Percentiles rank a stretch among this genome's conserved stretches.
These are phyloP conservation scores for Elaeis oleifera DNA, from an alignment of 202 grass and related monocot species.

Conservation along the genomic window DNA sequence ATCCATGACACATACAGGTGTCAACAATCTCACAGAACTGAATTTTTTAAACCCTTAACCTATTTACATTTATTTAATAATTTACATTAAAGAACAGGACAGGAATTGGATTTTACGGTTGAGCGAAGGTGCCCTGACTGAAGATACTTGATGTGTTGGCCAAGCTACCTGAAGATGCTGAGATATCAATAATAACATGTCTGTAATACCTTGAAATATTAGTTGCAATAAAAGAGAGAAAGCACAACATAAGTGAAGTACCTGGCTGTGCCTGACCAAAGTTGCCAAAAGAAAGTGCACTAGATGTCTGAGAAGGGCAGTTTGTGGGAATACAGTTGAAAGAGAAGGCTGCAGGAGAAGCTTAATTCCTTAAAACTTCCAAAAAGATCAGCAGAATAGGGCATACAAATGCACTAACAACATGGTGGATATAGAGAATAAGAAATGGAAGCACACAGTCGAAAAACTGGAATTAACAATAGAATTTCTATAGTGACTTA, in stretches of 20 bases:
- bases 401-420: no score
- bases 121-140: slow-evolving; percentile 35
- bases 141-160: slow-evolving; percentile 27
- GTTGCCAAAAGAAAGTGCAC: slow-evolving; percentile 31
- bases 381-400: background rate
- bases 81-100: slow-evolving; percentile 1
- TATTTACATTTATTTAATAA: background rate
- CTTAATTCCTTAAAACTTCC: background rate
- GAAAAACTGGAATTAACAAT: background rate
- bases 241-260: slow-evolving; percentile 26
- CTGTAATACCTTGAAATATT: background rate
- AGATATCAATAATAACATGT: slow-evolving; percentile 7
- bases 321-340: slow-evolving; percentile 22
- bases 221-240: slow-evolving; percentile 4
- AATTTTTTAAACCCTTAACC: no score
- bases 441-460: no score
- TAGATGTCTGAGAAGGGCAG: slow-evolving; percentile 14
- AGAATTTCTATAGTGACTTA: slow-evolving; percentile 7
- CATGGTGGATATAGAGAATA: no score
- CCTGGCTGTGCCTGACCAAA: slow-evolving; percentile 24
- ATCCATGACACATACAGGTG: no score
- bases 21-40: no score
- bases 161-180: slow-evolving; percentile 35
- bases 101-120: slow-evolving; percentile 35
- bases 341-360: slow-evolving; percentile 9